These are phyloP conservation scores for Rubia peregrina DNA, from an alignment of 305 asterid species.

Conservation along the genomic window DNA sequence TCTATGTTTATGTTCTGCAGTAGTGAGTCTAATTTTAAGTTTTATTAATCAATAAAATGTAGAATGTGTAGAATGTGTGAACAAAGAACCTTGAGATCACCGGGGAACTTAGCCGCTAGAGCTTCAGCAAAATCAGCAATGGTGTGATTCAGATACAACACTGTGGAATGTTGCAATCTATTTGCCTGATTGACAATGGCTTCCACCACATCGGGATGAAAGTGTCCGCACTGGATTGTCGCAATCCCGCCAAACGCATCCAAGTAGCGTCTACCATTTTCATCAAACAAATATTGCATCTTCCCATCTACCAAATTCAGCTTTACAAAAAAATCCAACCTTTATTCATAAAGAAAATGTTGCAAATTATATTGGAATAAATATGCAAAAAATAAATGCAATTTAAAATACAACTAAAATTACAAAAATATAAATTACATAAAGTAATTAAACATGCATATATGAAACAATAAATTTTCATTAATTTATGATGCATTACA, in stretches of 20 bases:
- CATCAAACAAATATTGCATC: conserved; percentile 66
- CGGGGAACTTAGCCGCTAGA: conserved; percentile 63
- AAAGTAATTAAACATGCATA: no score
- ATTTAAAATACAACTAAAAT: no score
- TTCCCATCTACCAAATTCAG: conserved; percentile 61
- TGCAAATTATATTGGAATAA: no score
- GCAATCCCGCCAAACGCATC: conserved; percentile 79
- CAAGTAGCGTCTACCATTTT: conserved; percentile 51
- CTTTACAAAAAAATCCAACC: conserved; percentile 18
- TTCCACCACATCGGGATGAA: conserved; percentile 77
- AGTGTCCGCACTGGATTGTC: conserved; percentile 77
- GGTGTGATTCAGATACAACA: conserved; percentile 64
- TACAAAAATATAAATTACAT: no score
- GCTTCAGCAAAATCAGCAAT: conserved; percentile 86
- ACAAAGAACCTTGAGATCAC: conserved; percentile 56
- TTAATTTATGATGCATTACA: no score
- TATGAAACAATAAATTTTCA: no score
- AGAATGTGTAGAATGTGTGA: background rate
- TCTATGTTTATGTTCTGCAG: no score
- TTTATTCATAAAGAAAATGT: background rate
- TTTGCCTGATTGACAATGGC: conserved; percentile 61
- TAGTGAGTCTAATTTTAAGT: no score
- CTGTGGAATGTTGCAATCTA: conserved; percentile 68
- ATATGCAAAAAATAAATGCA: background rate
- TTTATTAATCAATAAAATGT: background rate